phyloP scores from a whole-genome alignment of 2,329 filamentous ascomycete genomes.

The Xylariaceae sp. region DNA sequence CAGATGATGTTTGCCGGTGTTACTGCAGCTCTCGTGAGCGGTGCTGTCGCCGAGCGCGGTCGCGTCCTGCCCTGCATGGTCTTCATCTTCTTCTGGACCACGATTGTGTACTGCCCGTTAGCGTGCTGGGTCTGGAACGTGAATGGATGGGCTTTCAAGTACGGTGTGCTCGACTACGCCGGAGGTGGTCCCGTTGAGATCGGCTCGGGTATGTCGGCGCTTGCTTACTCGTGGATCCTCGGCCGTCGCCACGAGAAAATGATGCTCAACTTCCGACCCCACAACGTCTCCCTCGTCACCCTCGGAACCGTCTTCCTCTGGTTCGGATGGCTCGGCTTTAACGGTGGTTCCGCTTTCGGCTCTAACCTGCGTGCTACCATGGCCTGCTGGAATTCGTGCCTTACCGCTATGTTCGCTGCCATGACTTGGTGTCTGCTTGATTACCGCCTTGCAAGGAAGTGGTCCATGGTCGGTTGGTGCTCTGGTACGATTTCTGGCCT shows the following conservation, averaged over 20 bases:
- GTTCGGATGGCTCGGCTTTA: constrained; percentile 99
- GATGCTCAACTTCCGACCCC: constrained; percentile 99
- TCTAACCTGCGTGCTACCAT: constrained; percentile 91
- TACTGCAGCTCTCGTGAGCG: constrained; percentile 85
- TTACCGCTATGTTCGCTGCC: constrained; percentile 86
- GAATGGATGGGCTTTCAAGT: constrained; percentile 87
- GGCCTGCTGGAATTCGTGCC: constrained; percentile 97
- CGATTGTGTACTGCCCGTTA: constrained; percentile 92
- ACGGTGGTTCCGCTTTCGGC: constrained; percentile 90
- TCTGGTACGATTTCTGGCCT: constrained; percentile 66
- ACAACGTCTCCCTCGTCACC: constrained; percentile 96
- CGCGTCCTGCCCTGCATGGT: constrained; percentile 90
- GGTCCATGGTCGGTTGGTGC: constrained; percentile 75
- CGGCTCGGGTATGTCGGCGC: constrained; percentile 82
- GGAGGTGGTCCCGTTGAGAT: constrained; percentile 98
- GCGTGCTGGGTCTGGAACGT: constrained; percentile 96
- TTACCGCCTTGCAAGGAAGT: constrained; percentile 89
- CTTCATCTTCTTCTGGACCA: constrained; percentile 94
- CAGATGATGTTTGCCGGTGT: constrained; percentile 97
- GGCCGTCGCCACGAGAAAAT: constrained; percentile 97
- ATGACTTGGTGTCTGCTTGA: constrained; percentile 95
- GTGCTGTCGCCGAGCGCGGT: constrained; percentile 88
- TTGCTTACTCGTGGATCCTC: constrained; percentile 93
- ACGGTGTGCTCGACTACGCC: constrained; percentile 92
- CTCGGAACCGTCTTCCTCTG: constrained; percentile 92